Evolutionary conservation across 2,329 filamentous ascomycete species (phyloP).

Genomic region (Penicillium sclerotiorum): DNA sequence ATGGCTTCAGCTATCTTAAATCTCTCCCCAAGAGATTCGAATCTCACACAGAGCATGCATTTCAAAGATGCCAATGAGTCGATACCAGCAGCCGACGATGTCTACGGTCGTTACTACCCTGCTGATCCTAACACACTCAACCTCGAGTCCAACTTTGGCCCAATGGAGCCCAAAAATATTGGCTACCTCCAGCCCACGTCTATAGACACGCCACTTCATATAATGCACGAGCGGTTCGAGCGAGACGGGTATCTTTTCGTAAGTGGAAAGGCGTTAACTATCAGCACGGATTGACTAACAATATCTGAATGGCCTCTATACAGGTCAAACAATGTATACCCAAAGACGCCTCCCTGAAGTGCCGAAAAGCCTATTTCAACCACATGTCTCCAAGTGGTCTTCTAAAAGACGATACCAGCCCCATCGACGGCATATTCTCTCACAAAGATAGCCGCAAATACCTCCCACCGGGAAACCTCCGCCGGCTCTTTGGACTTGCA

Average conservation of each 20-base stretch:
- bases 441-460: constrained; percentile 35
- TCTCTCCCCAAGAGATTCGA: not conserved
- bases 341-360: constrained; percentile 6
- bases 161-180: constrained; percentile 1
- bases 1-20: too few species aligned
- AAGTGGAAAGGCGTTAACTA: not conserved
- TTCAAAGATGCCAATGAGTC: not conserved
- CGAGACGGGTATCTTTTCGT: constrained; percentile 8
- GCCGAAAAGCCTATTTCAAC: constrained; percentile 47
- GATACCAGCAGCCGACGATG: constrained; percentile 1
- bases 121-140: constrained; percentile 1
- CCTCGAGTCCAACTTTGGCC: constrained; percentile 6
- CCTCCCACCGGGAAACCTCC: constrained; percentile 35
- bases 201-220: not conserved
- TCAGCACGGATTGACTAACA: not conserved
- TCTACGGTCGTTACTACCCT: constrained; percentile 1
- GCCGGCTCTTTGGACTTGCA: constrained; percentile 31
- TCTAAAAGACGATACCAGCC: constrained; percentile 37
- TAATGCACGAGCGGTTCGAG: constrained; percentile 8
- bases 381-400: constrained; percentile 42
- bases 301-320: not conserved
- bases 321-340: constrained; percentile 7
- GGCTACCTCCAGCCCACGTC: constrained; percentile 6
- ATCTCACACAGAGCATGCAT: not conserved
- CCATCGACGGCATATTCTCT: constrained; percentile 45